Percentiles rank a stretch among this genome's conserved stretches.
Conservation (phyloP, 2,329 filamentous ascomycete species). For the Zasmidium cellare region DNA sequence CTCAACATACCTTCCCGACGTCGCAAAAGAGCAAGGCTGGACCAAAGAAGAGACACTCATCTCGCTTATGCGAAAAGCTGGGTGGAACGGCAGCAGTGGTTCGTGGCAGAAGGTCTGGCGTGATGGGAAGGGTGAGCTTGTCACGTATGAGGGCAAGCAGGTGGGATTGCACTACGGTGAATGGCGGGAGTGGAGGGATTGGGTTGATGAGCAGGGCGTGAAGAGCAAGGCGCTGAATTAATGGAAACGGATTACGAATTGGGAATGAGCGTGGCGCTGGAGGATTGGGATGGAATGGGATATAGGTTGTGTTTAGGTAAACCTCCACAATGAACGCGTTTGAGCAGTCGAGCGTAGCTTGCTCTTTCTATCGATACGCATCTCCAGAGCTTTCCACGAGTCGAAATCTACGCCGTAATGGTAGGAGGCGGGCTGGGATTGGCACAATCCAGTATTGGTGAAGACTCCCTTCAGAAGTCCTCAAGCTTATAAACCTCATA, state of each 20-base stretch:
- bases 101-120: slow-evolving; percentile 63
- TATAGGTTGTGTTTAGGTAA: background rate
- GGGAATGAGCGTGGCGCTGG: background rate
- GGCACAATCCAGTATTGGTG: background rate
- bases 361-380: no score
- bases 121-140: slow-evolving; percentile 70
- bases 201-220: slow-evolving; percentile 51
- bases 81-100: slow-evolving; percentile 67
- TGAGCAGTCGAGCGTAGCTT: no score
- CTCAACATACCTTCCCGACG: slow-evolving; percentile 88
- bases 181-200: slow-evolving; percentile 78
- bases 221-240: slow-evolving; percentile 9
- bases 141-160: slow-evolving; percentile 85
- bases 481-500: slow-evolving; percentile 50
- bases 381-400: no score
- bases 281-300: background rate
- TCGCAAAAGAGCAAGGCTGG: slow-evolving; percentile 92
- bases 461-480: slow-evolving; percentile 34
- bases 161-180: slow-evolving; percentile 68
- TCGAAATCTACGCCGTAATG: no score
- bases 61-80: slow-evolving; percentile 91
- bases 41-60: slow-evolving; percentile 87
- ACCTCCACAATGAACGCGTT: background rate
- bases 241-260: background rate
- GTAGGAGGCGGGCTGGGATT: no score